Percentiles rank a stretch among this genome's conserved stretches.
Evolutionary conservation across 306 rosid genomes (phyloP).

Genomic region (Gleditsia sinensis): DNA sequence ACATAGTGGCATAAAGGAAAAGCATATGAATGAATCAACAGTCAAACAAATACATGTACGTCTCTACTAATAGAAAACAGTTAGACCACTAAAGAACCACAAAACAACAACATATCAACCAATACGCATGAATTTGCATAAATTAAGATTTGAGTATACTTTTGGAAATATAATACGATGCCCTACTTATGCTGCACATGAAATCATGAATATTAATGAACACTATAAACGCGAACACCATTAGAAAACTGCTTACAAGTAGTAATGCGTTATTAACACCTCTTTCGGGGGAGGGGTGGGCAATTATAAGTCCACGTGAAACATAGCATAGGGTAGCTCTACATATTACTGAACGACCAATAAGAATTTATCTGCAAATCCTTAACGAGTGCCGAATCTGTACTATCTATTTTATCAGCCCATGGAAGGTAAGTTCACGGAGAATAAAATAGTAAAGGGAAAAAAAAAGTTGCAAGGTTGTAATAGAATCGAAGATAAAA

Average conservation of each 20-base stretch:
- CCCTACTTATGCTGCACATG: too few relatives aligned
- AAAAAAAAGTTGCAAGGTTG: background rate
- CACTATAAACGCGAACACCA: background rate
- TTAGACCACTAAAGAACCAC: background rate
- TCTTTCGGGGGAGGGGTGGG: background rate
- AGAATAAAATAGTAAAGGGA: background rate
- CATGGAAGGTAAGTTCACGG: background rate
- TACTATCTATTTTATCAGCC: background rate
- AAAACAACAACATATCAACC: background rate
- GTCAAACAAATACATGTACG: background rate
- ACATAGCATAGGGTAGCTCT: background rate
- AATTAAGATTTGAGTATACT: background rate
- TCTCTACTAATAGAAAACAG: background rate
- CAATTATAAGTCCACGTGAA: background rate
- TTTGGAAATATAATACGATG: background rate
- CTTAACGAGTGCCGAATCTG: background rate
- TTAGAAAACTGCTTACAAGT: background rate
- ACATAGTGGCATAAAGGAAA: background rate
- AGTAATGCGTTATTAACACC: background rate
- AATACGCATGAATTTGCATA: background rate
- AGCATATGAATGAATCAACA: background rate
- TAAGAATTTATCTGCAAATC: background rate
- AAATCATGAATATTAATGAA: background rate
- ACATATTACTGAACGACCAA: background rate
- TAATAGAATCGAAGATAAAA: background rate